Evolutionary conservation across 2,329 filamentous ascomycete species (phyloP), one percentile per base, ranked within the genome.

Genomic region (Talaromyces sp.): DNA sequence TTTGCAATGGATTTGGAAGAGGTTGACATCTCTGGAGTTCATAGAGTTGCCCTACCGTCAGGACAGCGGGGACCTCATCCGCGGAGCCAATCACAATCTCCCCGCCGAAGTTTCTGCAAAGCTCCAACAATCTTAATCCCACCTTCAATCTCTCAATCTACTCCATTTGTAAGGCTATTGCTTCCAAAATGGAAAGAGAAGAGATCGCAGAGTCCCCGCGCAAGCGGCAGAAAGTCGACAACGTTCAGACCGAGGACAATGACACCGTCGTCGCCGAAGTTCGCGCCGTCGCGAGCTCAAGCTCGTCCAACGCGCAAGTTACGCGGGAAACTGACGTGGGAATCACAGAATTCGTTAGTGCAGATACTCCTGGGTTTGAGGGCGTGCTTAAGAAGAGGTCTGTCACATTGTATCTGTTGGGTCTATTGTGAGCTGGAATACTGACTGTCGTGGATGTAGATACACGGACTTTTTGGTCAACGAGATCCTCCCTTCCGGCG

Each of bases 381-480:
- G 88, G 87, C 18, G 79, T 87, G 14, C 70, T 91, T 70, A 91
- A 91, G 80, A 86, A 89, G 71, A 83, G 86, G 83, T 85, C 7
- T n/a, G 46, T 33, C 46, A 50, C 16, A 39, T 5, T 39, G 12
- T 14, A 39, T 39, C 12, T 8, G 33, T 12, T 7, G 33, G n/a
- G 14, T 0, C 14, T 33, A 28, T 12, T 18, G 9, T 18, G 8
- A 5, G 14, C 12, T 5, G 7, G 8, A 21, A 5, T 21, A 21
- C 48, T 54, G 9, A 54, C n/a, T 37, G 18, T 35, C 12, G 40
- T 42, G 8, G 14, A 5, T 14, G 31, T 23, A 86, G 91, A 67
- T 97, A 93, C 75, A 93, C 92, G 3, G 93, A 97, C 74, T 97
- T 97, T 70, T 81, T 95, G 68, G 93, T 97, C 69, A 93, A 96